These are phyloP conservation scores for Aspergillus glaucus DNA, from an alignment of 2,329 filamentous ascomycete genomes.

Conservation along the genomic window DNA sequence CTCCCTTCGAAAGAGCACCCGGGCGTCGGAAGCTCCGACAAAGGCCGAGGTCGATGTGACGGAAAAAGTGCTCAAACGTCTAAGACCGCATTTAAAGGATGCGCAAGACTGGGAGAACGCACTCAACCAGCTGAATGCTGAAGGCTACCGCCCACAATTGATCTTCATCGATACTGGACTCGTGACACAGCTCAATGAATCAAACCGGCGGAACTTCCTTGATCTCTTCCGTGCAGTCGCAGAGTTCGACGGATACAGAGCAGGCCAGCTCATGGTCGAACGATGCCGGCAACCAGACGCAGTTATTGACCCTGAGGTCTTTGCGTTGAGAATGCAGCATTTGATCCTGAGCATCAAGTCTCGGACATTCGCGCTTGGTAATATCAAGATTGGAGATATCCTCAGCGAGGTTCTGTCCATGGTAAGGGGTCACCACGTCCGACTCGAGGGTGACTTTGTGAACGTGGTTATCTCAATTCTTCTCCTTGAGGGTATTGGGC, in stretches of 20 bases:
- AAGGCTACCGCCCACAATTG: conserved; percentile 87
- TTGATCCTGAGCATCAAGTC: conserved; percentile 86
- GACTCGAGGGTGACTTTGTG: conserved; percentile 94
- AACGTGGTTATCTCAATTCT: conserved; percentile 96
- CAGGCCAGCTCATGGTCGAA: conserved; percentile 92
- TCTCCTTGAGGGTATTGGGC: conserved; percentile 86
- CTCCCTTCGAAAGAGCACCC: conserved; percentile 42
- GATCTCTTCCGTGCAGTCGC: conserved; percentile 93
- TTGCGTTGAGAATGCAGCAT: conserved; percentile 95
- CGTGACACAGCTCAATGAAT: conserved; percentile 84
- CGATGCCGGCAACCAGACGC: conserved; percentile 86
- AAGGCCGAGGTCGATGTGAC: conserved; percentile 67
- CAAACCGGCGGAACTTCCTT: conserved; percentile 83
- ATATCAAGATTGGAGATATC: conserved; percentile 93
- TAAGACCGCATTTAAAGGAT: conserved; percentile 67
- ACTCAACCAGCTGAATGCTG: conserved; percentile 68
- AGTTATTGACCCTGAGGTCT: conserved; percentile 82
- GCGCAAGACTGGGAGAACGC: conserved; percentile 66
- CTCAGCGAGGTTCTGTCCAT: conserved; percentile 83
- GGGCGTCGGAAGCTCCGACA: conserved; percentile 36
- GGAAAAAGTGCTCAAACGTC: conserved; percentile 72
- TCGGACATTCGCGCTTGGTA: conserved; percentile 82
- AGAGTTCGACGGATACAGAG: conserved; percentile 94
- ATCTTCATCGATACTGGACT: conserved; percentile 97
- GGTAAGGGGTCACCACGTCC: conserved; percentile 87